Base-by-base conservation (phyloP, 139 green algal genomes). In the Chlorella ohadii region DNA sequence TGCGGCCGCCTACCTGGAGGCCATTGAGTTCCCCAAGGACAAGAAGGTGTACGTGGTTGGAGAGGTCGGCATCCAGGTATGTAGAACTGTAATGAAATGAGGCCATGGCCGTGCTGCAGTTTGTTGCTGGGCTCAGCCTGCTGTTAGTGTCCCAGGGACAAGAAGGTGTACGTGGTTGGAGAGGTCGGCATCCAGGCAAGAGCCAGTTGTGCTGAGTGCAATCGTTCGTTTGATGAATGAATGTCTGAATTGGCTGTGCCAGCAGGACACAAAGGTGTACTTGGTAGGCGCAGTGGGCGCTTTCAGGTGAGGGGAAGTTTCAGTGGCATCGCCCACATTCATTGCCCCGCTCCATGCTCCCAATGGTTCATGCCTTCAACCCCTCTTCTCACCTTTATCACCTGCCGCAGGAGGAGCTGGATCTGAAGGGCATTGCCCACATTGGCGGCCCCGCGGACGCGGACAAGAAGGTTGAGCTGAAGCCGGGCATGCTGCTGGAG, bases 21-120 rank as follows among this genome's bases (percentile, higher is more conserved):
- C 91, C 11, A 98, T 98, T 84, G 83, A 98, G 38, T 99, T 99
- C 85, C 90, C 92, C 22, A 86, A 81, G 41, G 92, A 98, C 63
- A 99, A 99, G 89, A 99, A 99, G 93, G 93, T 95, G 63, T 98
- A 98, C 73, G 90, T 98, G 27, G 91, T 98, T 66, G 95, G 97
- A 11, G 64, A 84, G 65, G 59, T 63, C 17, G 38, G 70, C 66
- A 73, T 73, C 66, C 66, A 47, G 66, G 66, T 73, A 33, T 13
- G 66, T 7, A 98, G 90, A n/a, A n/a, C n/a, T n/a, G n/a, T n/a
- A n/a, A n/a, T n/a, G n/a, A n/a, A n/a, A n/a, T n/a, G n/a, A n/a
- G n/a, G n/a, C n/a, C n/a, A n/a, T n/a, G n/a, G n/a, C n/a, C n/a
- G n/a, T n/a, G n/a, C n/a, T n/a, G n/a, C n/a, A n/a, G n/a, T n/a